Conservation (phyloP, 2,329 filamentous ascomycete species). For the Aspergillus niger region DNA sequence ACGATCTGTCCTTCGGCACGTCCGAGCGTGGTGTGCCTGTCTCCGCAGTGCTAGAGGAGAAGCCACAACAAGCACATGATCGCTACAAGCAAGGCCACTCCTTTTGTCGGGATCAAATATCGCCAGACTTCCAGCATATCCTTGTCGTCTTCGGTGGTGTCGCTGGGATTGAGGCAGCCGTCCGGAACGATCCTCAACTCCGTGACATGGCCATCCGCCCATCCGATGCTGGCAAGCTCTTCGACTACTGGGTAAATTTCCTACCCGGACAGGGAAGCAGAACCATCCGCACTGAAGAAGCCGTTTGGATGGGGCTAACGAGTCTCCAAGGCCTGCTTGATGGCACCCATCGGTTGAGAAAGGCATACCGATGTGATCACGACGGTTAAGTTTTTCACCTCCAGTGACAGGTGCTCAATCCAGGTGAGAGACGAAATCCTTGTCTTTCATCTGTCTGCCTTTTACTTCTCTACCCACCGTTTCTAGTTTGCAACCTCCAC, state of each 20-base stretch:
- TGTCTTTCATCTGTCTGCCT: not conserved
- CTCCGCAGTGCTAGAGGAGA: not conserved
- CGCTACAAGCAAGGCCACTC: not conserved
- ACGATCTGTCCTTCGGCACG: not conserved
- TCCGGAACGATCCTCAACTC: not conserved
- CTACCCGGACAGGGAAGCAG: conserved; percentile 78
- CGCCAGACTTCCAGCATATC: not conserved
- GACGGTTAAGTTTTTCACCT: not conserved
- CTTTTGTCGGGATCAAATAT: not conserved
- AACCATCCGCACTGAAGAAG: conserved; percentile 82
- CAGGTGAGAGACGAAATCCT: conserved; percentile 4
- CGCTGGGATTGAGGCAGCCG: not conserved
- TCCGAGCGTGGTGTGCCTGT: not conserved
- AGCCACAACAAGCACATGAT: not conserved
- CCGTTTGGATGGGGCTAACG: conserved; percentile 74
- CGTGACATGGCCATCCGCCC: conserved; percentile 58
- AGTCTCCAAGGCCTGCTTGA: conserved; percentile 61
- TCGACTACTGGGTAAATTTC: conserved; percentile 83
- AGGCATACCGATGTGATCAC: not conserved
- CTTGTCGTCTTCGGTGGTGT: not conserved
- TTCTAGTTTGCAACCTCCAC: not conserved
- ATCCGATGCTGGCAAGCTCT: conserved; percentile 67
- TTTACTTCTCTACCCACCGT: not conserved
- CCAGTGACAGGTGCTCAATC: not conserved
- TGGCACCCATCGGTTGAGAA: conserved; percentile 19